A percentile compares a stretch with the other conserved stretches of the same genome.
These are phyloP conservation scores for Hortiboletus flavorubellus DNA, from an alignment of 768 basidiomycete genomes.

Conservation along the genomic window DNA sequence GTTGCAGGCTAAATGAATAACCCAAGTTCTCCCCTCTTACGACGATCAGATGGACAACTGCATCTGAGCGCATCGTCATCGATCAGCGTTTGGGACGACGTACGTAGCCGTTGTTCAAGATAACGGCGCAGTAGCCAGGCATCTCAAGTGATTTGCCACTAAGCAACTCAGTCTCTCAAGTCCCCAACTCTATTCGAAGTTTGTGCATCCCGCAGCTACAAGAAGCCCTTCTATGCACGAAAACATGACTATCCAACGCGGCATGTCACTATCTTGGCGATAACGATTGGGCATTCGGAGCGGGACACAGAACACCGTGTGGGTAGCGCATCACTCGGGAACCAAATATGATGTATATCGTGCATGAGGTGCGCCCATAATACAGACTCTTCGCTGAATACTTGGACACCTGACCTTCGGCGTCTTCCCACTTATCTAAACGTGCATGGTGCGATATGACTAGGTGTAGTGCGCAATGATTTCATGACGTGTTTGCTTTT, in stretches of 20 bases:
- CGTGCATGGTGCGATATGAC: not conserved
- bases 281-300: not conserved
- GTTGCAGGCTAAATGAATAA: not conserved
- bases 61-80: not conserved
- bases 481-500: not conserved
- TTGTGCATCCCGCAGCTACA: not conserved
- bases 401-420: not conserved
- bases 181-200: not conserved
- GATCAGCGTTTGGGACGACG: not conserved
- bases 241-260: not conserved
- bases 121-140: not conserved
- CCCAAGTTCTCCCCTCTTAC: not conserved
- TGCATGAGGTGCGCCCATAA: not conserved
- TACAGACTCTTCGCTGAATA: not conserved
- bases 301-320: not conserved
- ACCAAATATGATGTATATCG: not conserved
- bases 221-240: not conserved
- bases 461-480: not conserved
- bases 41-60: slow-evolving; percentile 4
- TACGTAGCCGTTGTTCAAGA: not conserved
- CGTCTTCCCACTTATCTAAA: not conserved
- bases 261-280: not conserved
- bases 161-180: not conserved
- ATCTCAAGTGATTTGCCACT: slow-evolving; percentile 1
- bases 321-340: not conserved